Conservation (phyloP, 2,329 filamentous ascomycete species). For the Dichotomopilus funicola region DNA sequence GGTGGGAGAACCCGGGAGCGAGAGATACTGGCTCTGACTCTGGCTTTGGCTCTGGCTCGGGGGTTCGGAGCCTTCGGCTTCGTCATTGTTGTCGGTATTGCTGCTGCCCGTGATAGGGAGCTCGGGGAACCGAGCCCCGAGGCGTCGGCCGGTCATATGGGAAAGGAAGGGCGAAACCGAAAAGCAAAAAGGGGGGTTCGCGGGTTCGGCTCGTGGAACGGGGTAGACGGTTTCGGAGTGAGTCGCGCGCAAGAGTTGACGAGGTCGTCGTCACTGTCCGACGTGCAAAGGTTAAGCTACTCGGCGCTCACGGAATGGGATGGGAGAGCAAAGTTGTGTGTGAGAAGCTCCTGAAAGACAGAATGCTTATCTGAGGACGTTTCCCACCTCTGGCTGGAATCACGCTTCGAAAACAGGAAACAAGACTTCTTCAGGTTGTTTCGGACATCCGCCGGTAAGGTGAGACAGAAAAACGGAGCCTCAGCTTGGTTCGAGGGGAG, state of each 20-base stretch:
- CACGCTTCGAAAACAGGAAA: too few relatives aligned
- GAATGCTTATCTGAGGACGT: too few relatives aligned
- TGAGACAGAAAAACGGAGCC: too few relatives aligned
- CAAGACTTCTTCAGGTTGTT: too few relatives aligned
- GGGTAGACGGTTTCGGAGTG: too few relatives aligned
- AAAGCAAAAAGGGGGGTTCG: not conserved
- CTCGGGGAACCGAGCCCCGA: slow-evolving; percentile 20
- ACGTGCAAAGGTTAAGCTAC: not conserved
- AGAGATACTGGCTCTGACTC: slow-evolving; percentile 15
- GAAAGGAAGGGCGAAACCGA: not conserved
- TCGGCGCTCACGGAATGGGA: too few relatives aligned
- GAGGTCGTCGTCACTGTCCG: not conserved
- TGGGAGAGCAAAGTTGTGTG: too few relatives aligned
- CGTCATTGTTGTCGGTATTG: not conserved
- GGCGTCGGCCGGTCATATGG: slow-evolving; percentile 19
- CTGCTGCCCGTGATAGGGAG: not conserved
- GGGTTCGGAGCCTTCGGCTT: not conserved
- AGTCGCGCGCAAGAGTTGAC: not conserved
- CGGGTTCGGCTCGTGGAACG: not conserved
- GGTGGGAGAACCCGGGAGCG: slow-evolving; percentile 29
- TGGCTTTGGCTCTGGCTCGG: slow-evolving; percentile 3
- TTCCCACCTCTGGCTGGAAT: too few relatives aligned
- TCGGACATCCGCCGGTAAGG: too few relatives aligned
- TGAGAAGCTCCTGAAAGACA: too few relatives aligned
- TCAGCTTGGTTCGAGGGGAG: too few relatives aligned